Evolutionary conservation across 345 rosid species (phyloP).

Genomic region (Eucalyptus coolabah): DNA sequence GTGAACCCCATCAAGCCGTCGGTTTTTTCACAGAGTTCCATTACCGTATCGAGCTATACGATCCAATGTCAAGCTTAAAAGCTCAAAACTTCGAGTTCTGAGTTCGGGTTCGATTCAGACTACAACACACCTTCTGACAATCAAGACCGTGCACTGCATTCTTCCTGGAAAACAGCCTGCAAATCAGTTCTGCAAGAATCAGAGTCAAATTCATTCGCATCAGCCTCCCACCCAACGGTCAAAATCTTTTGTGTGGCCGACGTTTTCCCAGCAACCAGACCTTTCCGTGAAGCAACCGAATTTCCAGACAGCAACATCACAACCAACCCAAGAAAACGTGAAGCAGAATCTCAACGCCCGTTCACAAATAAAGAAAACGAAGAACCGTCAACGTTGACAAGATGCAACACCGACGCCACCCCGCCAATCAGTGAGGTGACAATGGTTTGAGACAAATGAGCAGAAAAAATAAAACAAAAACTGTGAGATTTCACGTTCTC

Average conservation of each 20-base stretch:
- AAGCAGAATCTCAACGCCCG: not conserved
- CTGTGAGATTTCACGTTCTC: not conserved
- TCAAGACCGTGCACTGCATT: not conserved
- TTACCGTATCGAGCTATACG: not conserved
- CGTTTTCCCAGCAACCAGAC: not conserved
- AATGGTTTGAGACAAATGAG: not conserved
- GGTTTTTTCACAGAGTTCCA: not conserved
- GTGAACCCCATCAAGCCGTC: not conserved
- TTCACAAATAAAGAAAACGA: not conserved
- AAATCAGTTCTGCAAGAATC: not conserved
- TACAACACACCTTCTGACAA: not conserved
- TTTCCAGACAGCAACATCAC: not conserved
- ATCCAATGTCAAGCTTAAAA: not conserved
- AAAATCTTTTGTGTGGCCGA: not conserved
- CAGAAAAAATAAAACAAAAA: not conserved
- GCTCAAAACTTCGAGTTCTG: not conserved
- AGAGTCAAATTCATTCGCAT: not conserved
- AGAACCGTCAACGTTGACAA: not conserved
- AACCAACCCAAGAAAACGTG: not conserved
- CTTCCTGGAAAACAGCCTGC: not conserved
- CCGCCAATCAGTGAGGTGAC: not conserved
- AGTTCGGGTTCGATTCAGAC: not conserved
- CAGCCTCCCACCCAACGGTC: not conserved
- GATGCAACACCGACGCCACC: not conserved
- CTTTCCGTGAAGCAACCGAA: not conserved